phyloP scores from a whole-genome alignment of 257 asterid genomes.

The Henckelia pumila region DNA sequence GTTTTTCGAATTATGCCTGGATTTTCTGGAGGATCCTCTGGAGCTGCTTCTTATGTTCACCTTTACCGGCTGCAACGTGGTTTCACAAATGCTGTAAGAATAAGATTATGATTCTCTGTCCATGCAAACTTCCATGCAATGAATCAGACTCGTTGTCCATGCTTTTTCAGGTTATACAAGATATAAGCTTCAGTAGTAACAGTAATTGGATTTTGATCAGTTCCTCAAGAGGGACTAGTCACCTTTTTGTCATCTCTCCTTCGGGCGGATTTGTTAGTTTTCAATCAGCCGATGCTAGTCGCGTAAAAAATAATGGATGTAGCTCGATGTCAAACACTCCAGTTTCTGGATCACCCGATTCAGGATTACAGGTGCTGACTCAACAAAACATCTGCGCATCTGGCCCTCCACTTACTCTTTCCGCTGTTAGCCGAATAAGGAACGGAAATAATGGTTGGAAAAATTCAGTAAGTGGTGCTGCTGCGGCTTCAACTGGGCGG shows the following conservation, averaged over 20 bases:
- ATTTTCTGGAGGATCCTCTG: constrained; percentile 26
- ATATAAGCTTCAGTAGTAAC: constrained; percentile 82
- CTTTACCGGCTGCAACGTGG: constrained; percentile 91
- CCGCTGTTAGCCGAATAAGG: constrained; percentile 64
- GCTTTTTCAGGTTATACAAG: constrained; percentile 77
- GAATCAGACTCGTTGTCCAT: constrained; percentile 17
- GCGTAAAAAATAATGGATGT: constrained; percentile 34
- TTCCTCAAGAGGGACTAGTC: constrained; percentile 85
- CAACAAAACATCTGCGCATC: constrained; percentile 48
- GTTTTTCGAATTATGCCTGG: constrained; percentile 70
- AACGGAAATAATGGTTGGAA: constrained; percentile 67
- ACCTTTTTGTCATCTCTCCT: constrained; percentile 77
- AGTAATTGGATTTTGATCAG: constrained; percentile 61
- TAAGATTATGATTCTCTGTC: not conserved
- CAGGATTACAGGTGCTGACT: constrained; percentile 49
- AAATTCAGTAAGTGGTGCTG: constrained; percentile 71
- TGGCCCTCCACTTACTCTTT: constrained; percentile 43
- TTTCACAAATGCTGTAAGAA: constrained; percentile 81
- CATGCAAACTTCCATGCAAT: not conserved
- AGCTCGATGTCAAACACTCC: constrained; percentile 32
- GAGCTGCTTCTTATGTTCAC: constrained; percentile 51
- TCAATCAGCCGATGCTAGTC: constrained; percentile 32
- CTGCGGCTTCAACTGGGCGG: constrained; percentile 80
- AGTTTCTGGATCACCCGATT: constrained; percentile 32
- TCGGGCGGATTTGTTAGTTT: constrained; percentile 39